A percentile compares a stretch with the other conserved stretches of the same genome.
These are phyloP conservation scores for Pseudocercospora fijiensis DNA, from an alignment of 2,329 filamentous ascomycete species.

Conservation along the genomic window DNA sequence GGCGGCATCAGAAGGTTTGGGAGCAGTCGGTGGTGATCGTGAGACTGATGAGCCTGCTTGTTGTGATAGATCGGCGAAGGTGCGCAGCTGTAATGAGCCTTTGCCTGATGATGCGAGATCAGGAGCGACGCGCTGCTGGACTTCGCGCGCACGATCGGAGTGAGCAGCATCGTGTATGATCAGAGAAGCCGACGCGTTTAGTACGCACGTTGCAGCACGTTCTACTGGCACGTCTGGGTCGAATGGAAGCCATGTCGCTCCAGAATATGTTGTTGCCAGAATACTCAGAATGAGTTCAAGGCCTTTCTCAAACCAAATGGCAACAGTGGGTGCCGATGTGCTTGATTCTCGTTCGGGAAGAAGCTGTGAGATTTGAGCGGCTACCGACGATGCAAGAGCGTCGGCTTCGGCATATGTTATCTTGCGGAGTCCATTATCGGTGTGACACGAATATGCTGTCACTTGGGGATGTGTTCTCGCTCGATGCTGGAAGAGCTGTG, in stretches of 20 bases:
- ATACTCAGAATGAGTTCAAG: slow-evolving; percentile 28
- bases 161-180: slow-evolving; percentile 27
- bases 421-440: slow-evolving; percentile 16
- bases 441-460: slow-evolving; percentile 26
- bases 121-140: slow-evolving; percentile 17
- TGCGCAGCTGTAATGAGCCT: slow-evolving; percentile 14
- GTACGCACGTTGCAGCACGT: slow-evolving; percentile 23
- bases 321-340: slow-evolving; percentile 18
- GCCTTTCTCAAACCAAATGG: slow-evolving; percentile 30
- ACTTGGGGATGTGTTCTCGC: slow-evolving; percentile 17
- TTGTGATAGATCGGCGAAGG: slow-evolving; percentile 14
- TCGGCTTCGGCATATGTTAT: slow-evolving; percentile 27
- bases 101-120: background rate
- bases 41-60: background rate
- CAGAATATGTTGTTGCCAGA: slow-evolving; percentile 29
- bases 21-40: background rate
- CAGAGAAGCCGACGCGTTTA: slow-evolving; percentile 21
- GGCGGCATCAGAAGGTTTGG: slow-evolving; percentile 24
- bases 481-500: slow-evolving; percentile 23
- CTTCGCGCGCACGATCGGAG: slow-evolving; percentile 18
- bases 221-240: slow-evolving; percentile 30
- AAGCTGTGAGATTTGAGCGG: slow-evolving; percentile 15
- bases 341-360: background rate
- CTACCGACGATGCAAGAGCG: slow-evolving; percentile 20
- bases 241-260: slow-evolving; percentile 30